Evolutionary conservation across 257 asterid genomes (phyloP), one percentile per base, ranked within the genome.

Genomic region (Solanum neorickii): DNA sequence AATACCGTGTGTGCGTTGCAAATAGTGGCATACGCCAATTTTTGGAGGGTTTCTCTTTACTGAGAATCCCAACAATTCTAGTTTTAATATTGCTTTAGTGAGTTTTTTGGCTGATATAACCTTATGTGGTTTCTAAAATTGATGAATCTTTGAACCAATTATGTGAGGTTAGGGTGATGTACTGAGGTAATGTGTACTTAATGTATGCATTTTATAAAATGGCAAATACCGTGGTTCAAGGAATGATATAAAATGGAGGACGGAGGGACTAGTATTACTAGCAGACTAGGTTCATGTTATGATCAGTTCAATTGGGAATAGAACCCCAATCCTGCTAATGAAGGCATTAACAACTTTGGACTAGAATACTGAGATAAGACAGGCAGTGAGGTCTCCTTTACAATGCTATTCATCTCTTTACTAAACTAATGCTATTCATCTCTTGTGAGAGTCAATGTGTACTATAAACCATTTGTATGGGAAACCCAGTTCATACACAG

Each of bases 1-100:
- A 85, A 85, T 85, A 85, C 62, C 42, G 80, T 78, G 69, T 87
- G 82, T 25, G 33, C 39, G n/a, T 62, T 37, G 68, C 56, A 44
- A 39, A 2, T 5, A 27, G 84, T 78, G 84, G 84, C 42, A 78
- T 78, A 78, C 18, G 66, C 66, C 66, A 25, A 78, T 78, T 78
- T 78, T 78, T 78, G 41, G 41, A 46, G 39, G 41, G 84, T 0
- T 78, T 27, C 41, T 78, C 84, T 25, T 15, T 1, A 27, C 0
- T 9, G 84, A 78, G 65, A 16, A 78, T 27, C 41, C 66, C 84
- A 44, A 46, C 84, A 78, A 27, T 27, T 16, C 27, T 25, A 78
- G 42, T 46, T 25, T 0, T 18, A 56, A 56, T 20, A 0, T 20
- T 20, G 8, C 5, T 56, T 20, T 0, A 20, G 65, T 20, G 2